Evolutionary conservation across 306 rosid genomes (phyloP).

Genomic region (Quercus parvula): DNA sequence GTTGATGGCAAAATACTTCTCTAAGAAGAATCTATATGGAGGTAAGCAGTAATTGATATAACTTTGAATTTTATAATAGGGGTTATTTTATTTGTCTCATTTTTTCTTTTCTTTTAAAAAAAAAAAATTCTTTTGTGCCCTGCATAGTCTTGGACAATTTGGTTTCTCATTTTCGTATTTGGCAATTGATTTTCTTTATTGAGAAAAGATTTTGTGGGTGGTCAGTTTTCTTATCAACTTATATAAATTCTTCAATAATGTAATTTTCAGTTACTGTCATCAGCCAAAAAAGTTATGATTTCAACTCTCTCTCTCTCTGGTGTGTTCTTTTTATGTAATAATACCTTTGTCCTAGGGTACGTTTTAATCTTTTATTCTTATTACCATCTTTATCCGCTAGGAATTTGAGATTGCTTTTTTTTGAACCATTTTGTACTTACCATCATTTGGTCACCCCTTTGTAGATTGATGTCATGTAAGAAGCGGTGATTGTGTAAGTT

Average conservation of each 20-base stretch:
- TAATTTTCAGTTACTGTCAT: background rate
- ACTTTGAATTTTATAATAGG: background rate
- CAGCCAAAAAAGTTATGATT: no score
- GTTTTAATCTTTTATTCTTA: background rate
- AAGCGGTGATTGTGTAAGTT: no score
- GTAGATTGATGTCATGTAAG: no score
- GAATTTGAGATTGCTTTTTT: background rate
- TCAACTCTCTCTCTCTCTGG: background rate
- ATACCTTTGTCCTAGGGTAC: no score
- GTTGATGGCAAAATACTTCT: slow-evolving; percentile 49
- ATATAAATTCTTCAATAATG: background rate
- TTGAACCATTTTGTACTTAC: background rate
- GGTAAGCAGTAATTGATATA: slow-evolving; percentile 19
- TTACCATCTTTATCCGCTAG: background rate
- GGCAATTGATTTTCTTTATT: background rate
- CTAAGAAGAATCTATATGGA: slow-evolving; percentile 47
- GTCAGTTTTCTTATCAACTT: background rate
- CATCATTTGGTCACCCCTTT: background rate
- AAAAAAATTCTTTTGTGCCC: background rate
- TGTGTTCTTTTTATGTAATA: background rate
- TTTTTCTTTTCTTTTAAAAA: no score
- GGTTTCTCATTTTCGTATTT: background rate
- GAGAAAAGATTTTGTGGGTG: background rate
- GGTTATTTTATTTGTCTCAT: background rate
- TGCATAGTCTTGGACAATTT: background rate